Percentiles rank a stretch among this genome's conserved stretches.
Conservation (phyloP, 2,329 filamentous ascomycete genomes). For the Nigrospora osmanthi region DNA sequence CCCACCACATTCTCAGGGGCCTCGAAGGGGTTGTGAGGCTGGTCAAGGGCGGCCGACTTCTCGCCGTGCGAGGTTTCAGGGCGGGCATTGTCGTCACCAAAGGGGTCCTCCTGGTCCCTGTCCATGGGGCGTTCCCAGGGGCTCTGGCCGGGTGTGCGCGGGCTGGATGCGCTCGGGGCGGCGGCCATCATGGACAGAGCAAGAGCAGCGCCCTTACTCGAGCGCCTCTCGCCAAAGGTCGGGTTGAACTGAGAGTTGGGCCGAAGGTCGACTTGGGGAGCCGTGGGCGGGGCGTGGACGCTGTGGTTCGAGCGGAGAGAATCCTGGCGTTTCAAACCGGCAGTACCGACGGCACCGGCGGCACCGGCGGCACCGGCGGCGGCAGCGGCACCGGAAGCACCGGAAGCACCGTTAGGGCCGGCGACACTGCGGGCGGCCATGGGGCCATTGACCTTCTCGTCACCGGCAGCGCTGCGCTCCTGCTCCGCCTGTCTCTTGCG, state of each 20-base stretch:
- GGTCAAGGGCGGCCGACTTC: conserved; percentile 18
- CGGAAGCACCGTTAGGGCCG: conserved; percentile 20
- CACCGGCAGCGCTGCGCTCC: conserved; percentile 37
- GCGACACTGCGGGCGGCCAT: conserved; percentile 13
- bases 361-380: conserved; percentile 16
- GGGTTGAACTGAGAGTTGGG: conserved; percentile 80
- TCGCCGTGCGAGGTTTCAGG: conserved; percentile 31
- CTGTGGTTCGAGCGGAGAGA: conserved; percentile 18
- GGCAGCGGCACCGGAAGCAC: conserved; percentile 9
- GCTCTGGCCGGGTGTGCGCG: conserved; percentile 24
- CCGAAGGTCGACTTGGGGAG: conserved; percentile 77
- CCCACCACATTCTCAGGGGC: conserved; percentile 28
- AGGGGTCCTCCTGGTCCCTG: conserved; percentile 60
- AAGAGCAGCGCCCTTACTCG: conserved; percentile 39
- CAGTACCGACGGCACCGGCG: conserved; percentile 13
- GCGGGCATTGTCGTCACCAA: conserved; percentile 51
- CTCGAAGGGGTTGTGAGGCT: conserved; percentile 24
- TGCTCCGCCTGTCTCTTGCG: conserved; percentile 60
- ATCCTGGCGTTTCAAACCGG: conserved; percentile 1
- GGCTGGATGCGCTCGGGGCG: conserved; percentile 12
- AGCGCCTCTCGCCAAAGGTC: conserved; percentile 47
- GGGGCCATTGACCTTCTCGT: conserved; percentile 54
- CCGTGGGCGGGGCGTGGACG: conserved; percentile 40
- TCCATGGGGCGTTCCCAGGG: conserved; percentile 43
- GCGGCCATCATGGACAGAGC: conserved; percentile 21